Percentiles rank a stretch among this genome's conserved stretches.
Evolutionary conservation across 1,284 basidiomycete species (phyloP).

Genomic region (Austroboletus olivaceoglutinosus): DNA sequence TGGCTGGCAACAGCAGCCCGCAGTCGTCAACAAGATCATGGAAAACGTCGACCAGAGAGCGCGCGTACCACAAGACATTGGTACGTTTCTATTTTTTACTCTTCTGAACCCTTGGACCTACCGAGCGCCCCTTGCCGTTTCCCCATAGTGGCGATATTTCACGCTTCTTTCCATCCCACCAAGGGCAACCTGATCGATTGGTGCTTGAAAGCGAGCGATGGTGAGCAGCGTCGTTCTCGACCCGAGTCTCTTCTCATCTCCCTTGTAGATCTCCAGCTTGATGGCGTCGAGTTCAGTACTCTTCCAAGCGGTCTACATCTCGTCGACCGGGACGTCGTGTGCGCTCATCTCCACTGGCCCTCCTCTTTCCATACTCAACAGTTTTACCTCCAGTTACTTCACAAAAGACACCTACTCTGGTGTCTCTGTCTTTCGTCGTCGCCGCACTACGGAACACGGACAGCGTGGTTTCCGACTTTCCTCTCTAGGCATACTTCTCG

Average conservation of each 20-base stretch:
- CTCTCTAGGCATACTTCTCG: slow-evolving; percentile 72
- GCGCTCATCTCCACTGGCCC: slow-evolving; percentile 27
- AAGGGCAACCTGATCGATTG: slow-evolving; percentile 75
- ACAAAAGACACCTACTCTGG: slow-evolving; percentile 66
- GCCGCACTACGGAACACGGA: slow-evolving; percentile 62
- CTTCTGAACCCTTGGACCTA: not conserved
- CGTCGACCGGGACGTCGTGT: slow-evolving; percentile 76
- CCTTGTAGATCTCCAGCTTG: slow-evolving; percentile 58
- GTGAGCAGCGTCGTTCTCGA: slow-evolving; percentile 35
- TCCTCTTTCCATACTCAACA: slow-evolving; percentile 5
- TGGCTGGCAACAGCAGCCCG: slow-evolving; percentile 23
- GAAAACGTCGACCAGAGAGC: slow-evolving; percentile 33
- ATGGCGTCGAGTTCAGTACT: slow-evolving; percentile 72
- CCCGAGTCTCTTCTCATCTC: slow-evolving; percentile 1
- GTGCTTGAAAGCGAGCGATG: slow-evolving; percentile 63
- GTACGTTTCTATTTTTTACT: slow-evolving; percentile 28
- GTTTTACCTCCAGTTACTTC: slow-evolving; percentile 54
- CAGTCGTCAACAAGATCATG: slow-evolving; percentile 18
- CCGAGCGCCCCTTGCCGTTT: not conserved
- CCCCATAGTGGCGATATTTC: slow-evolving; percentile 69
- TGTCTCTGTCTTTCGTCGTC: slow-evolving; percentile 66
- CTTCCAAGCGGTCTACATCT: slow-evolving; percentile 79
- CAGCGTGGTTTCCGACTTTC: slow-evolving; percentile 76
- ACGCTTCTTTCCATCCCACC: slow-evolving; percentile 79
- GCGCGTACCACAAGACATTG: slow-evolving; percentile 48